These are phyloP conservation scores for Fusarium coffeatum DNA, from an alignment of 2,329 filamentous ascomycete genomes.

Conservation along the genomic window DNA sequence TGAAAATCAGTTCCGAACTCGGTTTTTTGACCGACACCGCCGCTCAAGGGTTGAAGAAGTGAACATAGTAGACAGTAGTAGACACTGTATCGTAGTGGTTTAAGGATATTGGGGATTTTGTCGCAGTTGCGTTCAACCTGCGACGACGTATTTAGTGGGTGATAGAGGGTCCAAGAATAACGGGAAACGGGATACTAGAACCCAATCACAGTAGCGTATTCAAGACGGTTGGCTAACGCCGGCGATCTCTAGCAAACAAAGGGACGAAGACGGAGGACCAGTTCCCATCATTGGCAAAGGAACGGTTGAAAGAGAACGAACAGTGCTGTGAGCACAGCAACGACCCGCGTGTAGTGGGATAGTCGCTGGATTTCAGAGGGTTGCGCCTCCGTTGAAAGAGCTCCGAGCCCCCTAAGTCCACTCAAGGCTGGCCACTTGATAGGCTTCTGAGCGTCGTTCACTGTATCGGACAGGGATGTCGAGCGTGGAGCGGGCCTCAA, in stretches of 20 bases:
- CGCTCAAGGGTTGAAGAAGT: constrained; percentile 17
- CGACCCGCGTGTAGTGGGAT: constrained; percentile 11
- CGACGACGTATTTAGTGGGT: constrained; percentile 27
- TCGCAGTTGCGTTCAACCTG: constrained; percentile 24
- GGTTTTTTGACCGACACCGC: constrained; percentile 35
- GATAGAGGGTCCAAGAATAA: constrained; percentile 22
- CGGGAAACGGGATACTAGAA: constrained; percentile 9
- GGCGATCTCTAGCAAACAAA: constrained; percentile 19
- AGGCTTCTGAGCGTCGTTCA: constrained; percentile 11
- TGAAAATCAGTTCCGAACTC: constrained; percentile 36
- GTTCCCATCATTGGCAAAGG: constrained; percentile 13
- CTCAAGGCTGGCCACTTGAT: constrained; percentile 12
- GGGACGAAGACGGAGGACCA: not conserved
- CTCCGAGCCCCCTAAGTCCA: constrained; percentile 18
- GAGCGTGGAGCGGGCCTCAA: constrained; percentile 30
- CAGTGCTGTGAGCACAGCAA: constrained; percentile 19
- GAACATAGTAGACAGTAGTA: constrained; percentile 16
- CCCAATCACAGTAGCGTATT: constrained; percentile 21
- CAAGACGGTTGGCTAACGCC: constrained; percentile 6
- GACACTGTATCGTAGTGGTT: constrained; percentile 29
- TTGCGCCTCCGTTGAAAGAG: constrained; percentile 14
- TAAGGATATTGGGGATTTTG: constrained; percentile 17
- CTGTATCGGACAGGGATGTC: constrained; percentile 11
- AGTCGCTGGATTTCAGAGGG: constrained; percentile 17
- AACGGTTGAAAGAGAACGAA: constrained; percentile 2